Evolutionary conservation across 805 yeast genomes (phyloP).

Genomic region (Starmerella stigmatis): DNA sequence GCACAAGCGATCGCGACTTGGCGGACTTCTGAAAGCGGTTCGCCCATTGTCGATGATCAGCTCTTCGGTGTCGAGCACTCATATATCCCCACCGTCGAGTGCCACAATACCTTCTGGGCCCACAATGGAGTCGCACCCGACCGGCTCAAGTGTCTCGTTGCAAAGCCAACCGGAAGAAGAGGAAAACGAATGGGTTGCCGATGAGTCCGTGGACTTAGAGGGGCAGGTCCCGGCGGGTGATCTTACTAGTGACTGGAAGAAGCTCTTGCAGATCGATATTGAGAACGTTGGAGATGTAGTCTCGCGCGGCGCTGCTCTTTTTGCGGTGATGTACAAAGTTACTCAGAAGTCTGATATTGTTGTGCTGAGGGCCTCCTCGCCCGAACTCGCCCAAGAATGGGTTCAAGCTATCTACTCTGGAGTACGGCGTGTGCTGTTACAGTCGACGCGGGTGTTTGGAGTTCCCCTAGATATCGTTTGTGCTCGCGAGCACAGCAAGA

Average conservation of each 20-base stretch:
- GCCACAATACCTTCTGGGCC: background rate
- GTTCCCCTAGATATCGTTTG: constrained; percentile 73
- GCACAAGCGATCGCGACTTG: constrained; percentile 29
- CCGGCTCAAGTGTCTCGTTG: constrained; percentile 5
- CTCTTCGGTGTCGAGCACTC: constrained; percentile 1
- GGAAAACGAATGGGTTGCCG: constrained; percentile 9
- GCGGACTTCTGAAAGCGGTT: constrained; percentile 34
- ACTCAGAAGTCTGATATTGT: constrained; percentile 12
- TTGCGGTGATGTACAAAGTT: background rate
- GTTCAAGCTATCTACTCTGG: constrained; percentile 31
- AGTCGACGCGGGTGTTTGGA: constrained; percentile 58
- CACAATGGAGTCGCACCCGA: constrained; percentile 2
- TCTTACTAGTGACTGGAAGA: constrained; percentile 5
- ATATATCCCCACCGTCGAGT: background rate
- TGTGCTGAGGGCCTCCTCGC: constrained; percentile 55
- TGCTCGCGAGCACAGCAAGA: constrained; percentile 48
- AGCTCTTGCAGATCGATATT: background rate
- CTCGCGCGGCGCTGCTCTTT: background rate
- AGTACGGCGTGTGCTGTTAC: constrained; percentile 9
- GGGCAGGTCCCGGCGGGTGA: background rate
- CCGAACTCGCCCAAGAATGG: constrained; percentile 66
- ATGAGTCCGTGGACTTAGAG: constrained; percentile 7
- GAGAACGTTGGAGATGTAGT: constrained; percentile 4
- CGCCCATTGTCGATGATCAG: constrained; percentile 32
- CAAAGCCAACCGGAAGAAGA: constrained; percentile 6